phyloP scores from a whole-genome alignment of 306 rosid species.

The Medicago lupulina region DNA sequence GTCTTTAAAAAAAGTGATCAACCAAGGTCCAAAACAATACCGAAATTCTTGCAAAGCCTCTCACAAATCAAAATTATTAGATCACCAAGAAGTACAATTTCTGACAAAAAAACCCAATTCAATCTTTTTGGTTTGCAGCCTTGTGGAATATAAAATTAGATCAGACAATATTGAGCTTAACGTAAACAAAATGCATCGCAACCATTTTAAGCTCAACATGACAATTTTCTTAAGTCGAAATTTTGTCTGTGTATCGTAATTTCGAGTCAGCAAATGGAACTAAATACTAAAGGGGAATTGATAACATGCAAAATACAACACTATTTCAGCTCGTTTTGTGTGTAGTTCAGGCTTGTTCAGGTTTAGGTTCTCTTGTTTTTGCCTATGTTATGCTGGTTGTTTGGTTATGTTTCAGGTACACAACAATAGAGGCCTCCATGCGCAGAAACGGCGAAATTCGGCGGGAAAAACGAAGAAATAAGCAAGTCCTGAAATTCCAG shows the following conservation, averaged over 20 bases:
- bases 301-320: too few relatives aligned
- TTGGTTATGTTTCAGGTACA: too few relatives aligned
- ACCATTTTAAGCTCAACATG: constrained; percentile 2
- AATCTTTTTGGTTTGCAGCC: not conserved
- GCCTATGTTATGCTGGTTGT: too few relatives aligned
- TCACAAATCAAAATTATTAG: not conserved
- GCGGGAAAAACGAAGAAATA: too few relatives aligned
- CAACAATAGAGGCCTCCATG: too few relatives aligned
- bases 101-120: constrained; percentile 14
- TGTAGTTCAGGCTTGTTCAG: too few relatives aligned
- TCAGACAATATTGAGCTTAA: not conserved
- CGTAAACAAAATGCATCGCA: not conserved
- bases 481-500: too few relatives aligned
- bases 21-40: not conserved
- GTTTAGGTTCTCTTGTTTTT: too few relatives aligned
- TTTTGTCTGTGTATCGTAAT: not conserved
- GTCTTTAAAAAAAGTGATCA: not conserved
- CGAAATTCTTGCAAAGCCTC: not conserved
- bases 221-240: not conserved
- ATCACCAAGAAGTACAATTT: not conserved
- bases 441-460: too few relatives aligned
- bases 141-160: not conserved
- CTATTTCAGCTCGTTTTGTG: too few relatives aligned
- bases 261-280: not conserved
- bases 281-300: constrained; percentile 16